A percentile compares a stretch with the other conserved stretches of the same genome.
Evolutionary conservation across 805 yeast genomes (phyloP).

Genomic region (Cyberlindnera maritima): DNA sequence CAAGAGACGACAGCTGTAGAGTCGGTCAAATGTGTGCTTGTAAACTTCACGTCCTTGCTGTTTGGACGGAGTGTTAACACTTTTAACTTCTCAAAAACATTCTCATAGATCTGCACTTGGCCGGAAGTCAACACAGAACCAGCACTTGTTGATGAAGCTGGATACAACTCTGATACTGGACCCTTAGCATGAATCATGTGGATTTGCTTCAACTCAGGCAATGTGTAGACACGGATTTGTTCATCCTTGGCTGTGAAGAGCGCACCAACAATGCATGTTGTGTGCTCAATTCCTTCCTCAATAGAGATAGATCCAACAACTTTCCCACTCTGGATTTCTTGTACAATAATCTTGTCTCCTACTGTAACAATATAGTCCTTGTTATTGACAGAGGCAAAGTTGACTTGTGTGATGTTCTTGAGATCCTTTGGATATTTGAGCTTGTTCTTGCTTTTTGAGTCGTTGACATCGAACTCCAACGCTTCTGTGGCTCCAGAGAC

Average conservation of each 20-base stretch:
- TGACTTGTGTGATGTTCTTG: conserved; percentile 5
- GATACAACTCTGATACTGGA: background rate
- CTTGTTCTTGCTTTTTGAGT: conserved; percentile 13
- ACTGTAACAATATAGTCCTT: conserved; percentile 2
- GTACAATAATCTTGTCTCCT: conserved; percentile 10
- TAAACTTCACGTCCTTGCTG: conserved; percentile 27
- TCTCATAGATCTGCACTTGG: conserved; percentile 32
- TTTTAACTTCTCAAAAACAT: conserved; percentile 12
- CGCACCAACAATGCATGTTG: conserved; percentile 7
- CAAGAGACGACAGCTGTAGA: conserved; percentile 32
- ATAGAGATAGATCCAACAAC: conserved; percentile 10
- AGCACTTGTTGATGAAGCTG: conserved; percentile 8
- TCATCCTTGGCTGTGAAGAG: conserved; percentile 11
- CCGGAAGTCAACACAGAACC: conserved; percentile 30
- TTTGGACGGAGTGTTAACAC: conserved; percentile 20
- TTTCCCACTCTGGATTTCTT: conserved; percentile 3
- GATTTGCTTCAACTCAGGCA: conserved; percentile 9
- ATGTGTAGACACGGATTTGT: conserved; percentile 7
- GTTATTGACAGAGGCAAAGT: background rate
- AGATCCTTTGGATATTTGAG: conserved; percentile 15
- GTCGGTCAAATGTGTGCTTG: conserved; percentile 23
- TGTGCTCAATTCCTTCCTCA: conserved; percentile 7
- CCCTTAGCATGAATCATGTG: conserved; percentile 15
- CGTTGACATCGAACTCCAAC: conserved; percentile 17
- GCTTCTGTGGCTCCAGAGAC: conserved; percentile 26